These are phyloP conservation scores for Cubamyces lactineus DNA, from an alignment of 768 basidiomycete species.

Conservation along the genomic window DNA sequence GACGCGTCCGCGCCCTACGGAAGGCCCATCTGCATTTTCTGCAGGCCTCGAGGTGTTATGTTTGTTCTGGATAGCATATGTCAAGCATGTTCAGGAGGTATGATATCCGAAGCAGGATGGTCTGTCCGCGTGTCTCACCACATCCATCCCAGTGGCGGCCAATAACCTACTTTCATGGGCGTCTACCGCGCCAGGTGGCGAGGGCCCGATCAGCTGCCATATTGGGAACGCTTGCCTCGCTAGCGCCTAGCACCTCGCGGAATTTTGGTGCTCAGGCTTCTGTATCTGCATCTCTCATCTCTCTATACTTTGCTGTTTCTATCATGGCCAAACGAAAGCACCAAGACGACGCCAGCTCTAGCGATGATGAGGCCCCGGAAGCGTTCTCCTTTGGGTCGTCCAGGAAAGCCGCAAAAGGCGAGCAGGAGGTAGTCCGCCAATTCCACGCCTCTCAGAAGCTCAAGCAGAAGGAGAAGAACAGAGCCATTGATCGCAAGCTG, in stretches of 20 bases:
- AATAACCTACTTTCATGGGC: too few relatives aligned
- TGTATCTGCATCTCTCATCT: background rate
- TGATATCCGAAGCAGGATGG: background rate
- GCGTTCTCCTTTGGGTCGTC: slow-evolving; percentile 50
- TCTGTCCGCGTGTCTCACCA: background rate
- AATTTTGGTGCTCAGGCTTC: background rate
- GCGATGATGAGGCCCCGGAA: slow-evolving; percentile 54
- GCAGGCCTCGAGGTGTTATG: background rate
- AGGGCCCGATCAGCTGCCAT: background rate
- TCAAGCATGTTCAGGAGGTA: background rate
- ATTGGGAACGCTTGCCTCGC: background rate
- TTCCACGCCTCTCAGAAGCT: slow-evolving; percentile 43
- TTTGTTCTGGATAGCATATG: background rate
- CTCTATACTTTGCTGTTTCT: background rate
- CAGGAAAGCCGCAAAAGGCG: slow-evolving; percentile 44
- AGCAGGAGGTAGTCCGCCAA: slow-evolving; percentile 41
- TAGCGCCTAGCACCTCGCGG: background rate
- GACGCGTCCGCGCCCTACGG: background rate
- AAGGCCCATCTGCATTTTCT: background rate
- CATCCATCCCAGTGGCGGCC: slow-evolving; percentile 2
- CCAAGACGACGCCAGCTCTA: slow-evolving; percentile 8
- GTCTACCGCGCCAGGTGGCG: too few relatives aligned
- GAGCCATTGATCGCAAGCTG: slow-evolving; percentile 50
- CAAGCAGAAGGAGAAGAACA: slow-evolving; percentile 48
- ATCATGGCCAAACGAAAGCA: slow-evolving; percentile 4